phyloP scores from a whole-genome alignment of 2,329 filamentous ascomycete species.

The Ambrosiella cleistominuta region DNA sequence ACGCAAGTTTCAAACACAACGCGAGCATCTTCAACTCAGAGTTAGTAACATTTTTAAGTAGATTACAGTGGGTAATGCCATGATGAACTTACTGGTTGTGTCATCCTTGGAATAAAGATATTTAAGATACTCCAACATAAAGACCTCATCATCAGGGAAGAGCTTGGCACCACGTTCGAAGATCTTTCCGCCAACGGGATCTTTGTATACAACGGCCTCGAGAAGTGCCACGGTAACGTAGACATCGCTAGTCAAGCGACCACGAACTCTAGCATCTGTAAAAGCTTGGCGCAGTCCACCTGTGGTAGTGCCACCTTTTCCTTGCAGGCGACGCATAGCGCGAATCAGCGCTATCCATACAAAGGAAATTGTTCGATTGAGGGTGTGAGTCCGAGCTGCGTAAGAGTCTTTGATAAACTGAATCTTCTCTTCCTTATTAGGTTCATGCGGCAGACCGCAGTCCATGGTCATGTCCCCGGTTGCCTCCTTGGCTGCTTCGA shows the following conservation, averaged over 20 bases:
- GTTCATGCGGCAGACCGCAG: slow-evolving; percentile 10
- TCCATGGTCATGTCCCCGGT: slow-evolving; percentile 22
- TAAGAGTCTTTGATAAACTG: slow-evolving; percentile 47
- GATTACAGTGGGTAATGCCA: too few species aligned
- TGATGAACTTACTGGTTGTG: slow-evolving; percentile 59
- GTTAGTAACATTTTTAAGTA: slow-evolving; percentile 14
- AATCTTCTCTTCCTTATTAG: slow-evolving; percentile 42
- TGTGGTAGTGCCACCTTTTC: slow-evolving; percentile 44
- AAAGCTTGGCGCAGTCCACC: slow-evolving; percentile 84
- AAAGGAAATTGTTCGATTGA: slow-evolving; percentile 76
- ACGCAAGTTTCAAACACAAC: slow-evolving; percentile 94
- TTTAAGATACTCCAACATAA: slow-evolving; percentile 90
- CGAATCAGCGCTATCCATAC: slow-evolving; percentile 92
- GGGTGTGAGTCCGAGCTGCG: slow-evolving; percentile 51
- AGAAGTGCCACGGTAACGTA: slow-evolving; percentile 87
- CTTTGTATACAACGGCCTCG: slow-evolving; percentile 91
- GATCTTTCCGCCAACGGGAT: slow-evolving; percentile 80
- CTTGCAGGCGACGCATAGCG: slow-evolving; percentile 85
- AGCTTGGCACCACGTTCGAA: slow-evolving; percentile 87
- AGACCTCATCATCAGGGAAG: slow-evolving; percentile 84
- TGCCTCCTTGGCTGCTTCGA: slow-evolving; percentile 20
- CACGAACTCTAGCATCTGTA: slow-evolving; percentile 68
- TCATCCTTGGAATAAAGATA: slow-evolving; percentile 86
- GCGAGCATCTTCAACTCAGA: slow-evolving; percentile 51
- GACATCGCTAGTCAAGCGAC: slow-evolving; percentile 80